Conservation (phyloP, 176 grass and related monocot species). For the Alloteropsis semialata region DNA sequence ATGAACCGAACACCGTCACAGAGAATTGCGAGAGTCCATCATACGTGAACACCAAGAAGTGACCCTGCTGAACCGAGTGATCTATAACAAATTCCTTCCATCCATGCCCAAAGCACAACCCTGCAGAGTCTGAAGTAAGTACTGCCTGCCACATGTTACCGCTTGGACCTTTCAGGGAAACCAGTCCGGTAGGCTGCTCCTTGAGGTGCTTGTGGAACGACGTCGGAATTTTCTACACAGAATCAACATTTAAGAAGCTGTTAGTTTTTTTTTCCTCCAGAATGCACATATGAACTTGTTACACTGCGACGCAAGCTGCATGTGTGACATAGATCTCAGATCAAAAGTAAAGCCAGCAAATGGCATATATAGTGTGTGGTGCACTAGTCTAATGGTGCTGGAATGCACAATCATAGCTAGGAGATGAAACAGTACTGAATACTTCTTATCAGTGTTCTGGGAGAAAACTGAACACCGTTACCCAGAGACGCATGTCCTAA, state of each 20-base stretch:
- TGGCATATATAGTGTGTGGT: not conserved
- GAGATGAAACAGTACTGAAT: not conserved
- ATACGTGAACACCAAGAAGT: slow-evolving; percentile 67
- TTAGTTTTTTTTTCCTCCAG: not conserved
- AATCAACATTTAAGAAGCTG: slow-evolving; percentile 23
- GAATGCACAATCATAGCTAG: not conserved
- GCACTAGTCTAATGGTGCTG: not conserved
- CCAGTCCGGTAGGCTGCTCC: slow-evolving; percentile 34
- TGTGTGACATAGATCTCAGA: not conserved
- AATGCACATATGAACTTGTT: not conserved
- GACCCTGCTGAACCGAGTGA: slow-evolving; percentile 48
- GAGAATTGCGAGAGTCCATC: slow-evolving; percentile 54
- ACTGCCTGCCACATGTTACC: slow-evolving; percentile 54
- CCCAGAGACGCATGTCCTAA: not conserved
- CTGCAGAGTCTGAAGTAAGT: slow-evolving; percentile 38
- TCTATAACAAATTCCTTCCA: slow-evolving; percentile 74
- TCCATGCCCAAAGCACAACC: slow-evolving; percentile 44
- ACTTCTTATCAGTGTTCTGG: not conserved
- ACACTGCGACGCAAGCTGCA: not conserved
- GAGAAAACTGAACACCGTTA: too few relatives aligned
- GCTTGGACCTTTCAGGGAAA: slow-evolving; percentile 58
- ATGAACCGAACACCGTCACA: slow-evolving; percentile 49
- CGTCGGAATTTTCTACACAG: slow-evolving; percentile 68
- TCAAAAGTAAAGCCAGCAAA: slow-evolving; percentile 1
- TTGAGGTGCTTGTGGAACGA: slow-evolving; percentile 52